These are phyloP conservation scores for Metarhizium guizhouense DNA, from an alignment of 2,329 filamentous ascomycete genomes.

Conservation along the genomic window DNA sequence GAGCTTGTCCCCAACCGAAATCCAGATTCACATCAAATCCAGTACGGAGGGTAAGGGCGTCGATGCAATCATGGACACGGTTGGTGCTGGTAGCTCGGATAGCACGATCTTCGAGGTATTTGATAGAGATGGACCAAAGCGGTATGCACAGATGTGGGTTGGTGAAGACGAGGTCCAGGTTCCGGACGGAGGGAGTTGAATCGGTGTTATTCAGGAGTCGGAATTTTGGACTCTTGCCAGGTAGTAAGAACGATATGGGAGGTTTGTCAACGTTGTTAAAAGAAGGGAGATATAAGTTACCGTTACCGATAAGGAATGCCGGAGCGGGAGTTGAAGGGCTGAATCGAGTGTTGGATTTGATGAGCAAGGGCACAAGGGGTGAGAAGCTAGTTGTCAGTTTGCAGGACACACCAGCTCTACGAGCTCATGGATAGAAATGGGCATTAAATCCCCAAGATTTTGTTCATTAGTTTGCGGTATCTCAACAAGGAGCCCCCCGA, in stretches of 20 bases:
- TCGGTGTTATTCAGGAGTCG: neutral
- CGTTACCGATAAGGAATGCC: neutral
- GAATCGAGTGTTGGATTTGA: conserved; percentile 7
- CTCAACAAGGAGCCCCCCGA: neutral
- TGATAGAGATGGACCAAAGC: neutral
- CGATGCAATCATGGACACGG: conserved; percentile 5
- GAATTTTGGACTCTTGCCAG: neutral
- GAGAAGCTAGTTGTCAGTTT: conserved; percentile 12
- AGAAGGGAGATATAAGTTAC: neutral
- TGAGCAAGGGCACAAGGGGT: conserved; percentile 10
- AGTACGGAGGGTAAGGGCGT: conserved; percentile 1
- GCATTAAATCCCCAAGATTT: neutral
- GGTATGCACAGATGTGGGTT: neutral
- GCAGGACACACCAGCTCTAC: neutral
- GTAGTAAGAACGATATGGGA: neutral
- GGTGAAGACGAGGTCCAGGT: neutral
- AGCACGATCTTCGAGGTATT: neutral
- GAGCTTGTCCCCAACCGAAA: conserved; percentile 3
- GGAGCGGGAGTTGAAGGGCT: conserved; percentile 10
- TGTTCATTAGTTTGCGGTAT: neutral
- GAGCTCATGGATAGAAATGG: neutral
- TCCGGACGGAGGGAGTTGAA: neutral
- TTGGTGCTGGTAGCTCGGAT: conserved; percentile 8
- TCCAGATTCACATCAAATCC: conserved; percentile 11
- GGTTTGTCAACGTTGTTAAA: neutral